phyloP scores from a whole-genome alignment of 2,329 filamentous ascomycete genomes.

The Phymatotrichopsis omnivora region DNA sequence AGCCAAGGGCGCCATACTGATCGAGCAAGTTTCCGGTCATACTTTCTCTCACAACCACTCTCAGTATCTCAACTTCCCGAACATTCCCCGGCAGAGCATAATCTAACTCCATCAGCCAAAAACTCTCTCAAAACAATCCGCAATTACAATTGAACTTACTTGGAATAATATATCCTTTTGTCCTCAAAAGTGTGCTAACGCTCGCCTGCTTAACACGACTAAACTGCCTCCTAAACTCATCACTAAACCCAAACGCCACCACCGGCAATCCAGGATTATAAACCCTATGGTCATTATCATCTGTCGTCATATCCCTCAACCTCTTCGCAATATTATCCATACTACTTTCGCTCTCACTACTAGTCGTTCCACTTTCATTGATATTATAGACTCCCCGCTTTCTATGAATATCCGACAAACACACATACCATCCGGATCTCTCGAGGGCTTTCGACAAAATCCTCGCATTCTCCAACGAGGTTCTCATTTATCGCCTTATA shows the following conservation, averaged over 20 bases:
- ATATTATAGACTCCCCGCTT: slow-evolving; percentile 36
- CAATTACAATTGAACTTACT: slow-evolving; percentile 37
- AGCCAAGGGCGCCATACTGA: not conserved
- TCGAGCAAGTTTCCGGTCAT: slow-evolving; percentile 56
- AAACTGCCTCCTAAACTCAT: slow-evolving; percentile 51
- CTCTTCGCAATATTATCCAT: slow-evolving; percentile 21
- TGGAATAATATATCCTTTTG: slow-evolving; percentile 61
- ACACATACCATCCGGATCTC: slow-evolving; percentile 55
- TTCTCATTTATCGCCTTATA: slow-evolving; percentile 57
- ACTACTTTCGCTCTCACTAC: not conserved
- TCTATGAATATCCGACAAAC: slow-evolving; percentile 55
- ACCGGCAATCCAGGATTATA: slow-evolving; percentile 58
- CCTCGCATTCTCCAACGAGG: slow-evolving; percentile 54
- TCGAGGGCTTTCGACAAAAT: slow-evolving; percentile 54
- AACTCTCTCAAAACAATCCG: not conserved
- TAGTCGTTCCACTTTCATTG: not conserved
- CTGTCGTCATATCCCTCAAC: slow-evolving; percentile 4
- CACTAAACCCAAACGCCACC: slow-evolving; percentile 55
- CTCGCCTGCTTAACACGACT: slow-evolving; percentile 55
- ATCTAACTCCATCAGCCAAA: slow-evolving; percentile 35
- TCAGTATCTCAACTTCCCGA: slow-evolving; percentile 53
- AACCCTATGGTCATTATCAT: slow-evolving; percentile 35
- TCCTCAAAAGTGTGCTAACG: slow-evolving; percentile 51
- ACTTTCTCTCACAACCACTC: slow-evolving; percentile 57
- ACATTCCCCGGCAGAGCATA: slow-evolving; percentile 55